Evolutionary conservation across 257 asterid species (phyloP), one percentile per base, ranked within the genome.

Genomic region (Fraxinus excelsior): DNA sequence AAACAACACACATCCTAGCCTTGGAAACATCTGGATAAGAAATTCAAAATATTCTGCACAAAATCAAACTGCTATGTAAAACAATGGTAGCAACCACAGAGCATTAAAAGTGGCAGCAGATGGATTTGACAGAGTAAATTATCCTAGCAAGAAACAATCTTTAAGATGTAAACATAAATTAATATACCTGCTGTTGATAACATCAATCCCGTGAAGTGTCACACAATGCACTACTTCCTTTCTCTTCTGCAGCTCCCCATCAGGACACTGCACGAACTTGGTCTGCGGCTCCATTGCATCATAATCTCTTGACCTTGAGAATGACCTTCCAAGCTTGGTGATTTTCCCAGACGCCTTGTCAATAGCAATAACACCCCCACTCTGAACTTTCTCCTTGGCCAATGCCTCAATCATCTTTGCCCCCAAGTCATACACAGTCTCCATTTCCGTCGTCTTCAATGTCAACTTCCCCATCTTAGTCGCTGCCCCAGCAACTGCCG

Each of bases 291-390:
- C 99, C 96, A 91, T 85, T 4, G 99, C 98, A 82, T 94, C 98
- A 14, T 94, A 94, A 60, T 94, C 99, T 86, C 98, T 71, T 0
- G 97, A 90, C 89, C 99, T 79, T 5, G 99, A 87, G 44, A 94
- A 94, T 1, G 97, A 92, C 87, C 99, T 89, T 53, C 99, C 99
- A 0, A 94, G 89, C 84, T 94, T 94, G 0, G 94, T 80, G 19
- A 94, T 90, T 88, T 94, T 94, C 65, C 99, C 99, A n/a, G 97
- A 94, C 0, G 97, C 93, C 82, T 94, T 94, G 77, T 94, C 99
- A 80, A 94, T 92, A 6, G 89, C 99, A 79, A 92, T 85, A 38
- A 94, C 97, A 82, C 92, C 99, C 68, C 97, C 97, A 76, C 99
- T 92, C 90, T 92, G 98, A 76, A 92, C 97, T 69, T 94, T 94